phyloP scores from a whole-genome alignment of 352 stramenopile species.

The Phytophthora pluvialis region DNA sequence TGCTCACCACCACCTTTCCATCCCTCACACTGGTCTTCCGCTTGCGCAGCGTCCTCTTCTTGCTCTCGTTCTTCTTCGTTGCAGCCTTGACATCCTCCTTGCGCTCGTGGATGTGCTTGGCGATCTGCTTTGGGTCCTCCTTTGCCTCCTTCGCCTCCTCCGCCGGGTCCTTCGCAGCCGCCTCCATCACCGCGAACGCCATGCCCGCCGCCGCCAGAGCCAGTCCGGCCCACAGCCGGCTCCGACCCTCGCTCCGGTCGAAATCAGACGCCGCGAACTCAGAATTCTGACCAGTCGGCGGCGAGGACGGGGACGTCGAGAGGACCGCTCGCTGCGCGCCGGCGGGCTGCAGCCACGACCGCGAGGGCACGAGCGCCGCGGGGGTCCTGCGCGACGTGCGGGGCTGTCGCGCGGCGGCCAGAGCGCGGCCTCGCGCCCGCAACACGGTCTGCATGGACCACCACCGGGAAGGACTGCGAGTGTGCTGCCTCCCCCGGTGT shows the following conservation, averaged over 20 bases:
- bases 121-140: conserved; percentile 24
- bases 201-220: conserved; percentile 23
- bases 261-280: conserved; percentile 19
- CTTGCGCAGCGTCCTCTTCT: conserved; percentile 43
- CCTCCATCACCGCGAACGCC: conserved; percentile 22
- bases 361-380: conserved; percentile 13
- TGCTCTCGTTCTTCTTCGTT: conserved; percentile 21
- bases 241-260: conserved; percentile 17
- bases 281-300: conserved; percentile 14
- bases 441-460: conserved; percentile 38
- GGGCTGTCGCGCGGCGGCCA: conserved; percentile 22
- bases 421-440: conserved; percentile 35
- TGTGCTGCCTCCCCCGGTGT: conserved; percentile 1
- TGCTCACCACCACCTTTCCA: conserved; percentile 61
- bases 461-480: conserved; percentile 22
- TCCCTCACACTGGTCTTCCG: conserved; percentile 56
- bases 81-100: conserved; percentile 35
- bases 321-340: conserved; percentile 10
- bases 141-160: conserved; percentile 7
- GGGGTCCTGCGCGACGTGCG: conserved; percentile 19
- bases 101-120: conserved; percentile 28
- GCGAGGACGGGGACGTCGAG: conserved; percentile 14
- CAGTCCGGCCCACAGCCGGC: conserved; percentile 26
- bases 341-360: conserved; percentile 14
- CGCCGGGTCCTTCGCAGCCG: conserved; percentile 16